phyloP scores from a whole-genome alignment of 108 stramenopile genomes.

The Mediolabrus comicus region DNA sequence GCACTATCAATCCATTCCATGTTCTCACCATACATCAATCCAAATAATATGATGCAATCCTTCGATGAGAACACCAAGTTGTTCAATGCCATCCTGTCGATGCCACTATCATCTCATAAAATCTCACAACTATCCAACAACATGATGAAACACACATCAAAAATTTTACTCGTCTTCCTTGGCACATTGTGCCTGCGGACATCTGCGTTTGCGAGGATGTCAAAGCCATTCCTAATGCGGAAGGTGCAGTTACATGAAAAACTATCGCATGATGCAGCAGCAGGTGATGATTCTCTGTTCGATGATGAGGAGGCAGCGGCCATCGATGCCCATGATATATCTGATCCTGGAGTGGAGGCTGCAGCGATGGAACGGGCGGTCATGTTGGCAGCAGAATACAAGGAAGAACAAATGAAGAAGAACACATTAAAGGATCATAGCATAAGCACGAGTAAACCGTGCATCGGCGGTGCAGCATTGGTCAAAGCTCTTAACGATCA shows the following conservation, averaged over 20 bases:
- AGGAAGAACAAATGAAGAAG: slow-evolving; percentile 2
- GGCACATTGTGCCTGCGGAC: background rate
- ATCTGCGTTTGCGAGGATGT: background rate
- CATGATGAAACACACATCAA: background rate
- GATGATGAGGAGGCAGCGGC: slow-evolving; percentile 43
- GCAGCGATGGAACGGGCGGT: slow-evolving; percentile 46
- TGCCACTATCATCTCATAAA: too few species aligned
- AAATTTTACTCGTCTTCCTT: background rate
- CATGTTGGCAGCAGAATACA: slow-evolving; percentile 34
- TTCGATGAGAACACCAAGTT: background rate
- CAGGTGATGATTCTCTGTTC: slow-evolving; percentile 15
- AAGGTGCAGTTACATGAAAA: background rate
- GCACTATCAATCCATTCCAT: slow-evolving; percentile 49
- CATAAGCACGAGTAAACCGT: background rate
- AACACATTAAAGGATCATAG: background rate
- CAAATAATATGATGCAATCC: too few species aligned
- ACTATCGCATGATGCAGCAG: background rate
- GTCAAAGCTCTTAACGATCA: background rate
- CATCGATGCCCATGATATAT: slow-evolving; percentile 33
- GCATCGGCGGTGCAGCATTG: background rate
- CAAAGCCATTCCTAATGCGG: background rate
- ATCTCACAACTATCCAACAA: background rate
- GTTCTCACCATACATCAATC: background rate
- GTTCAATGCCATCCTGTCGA: too few species aligned
- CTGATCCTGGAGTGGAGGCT: slow-evolving; percentile 43